Conservation (phyloP, 768 basidiomycete genomes). For the Boletus coccyginus region DNA sequence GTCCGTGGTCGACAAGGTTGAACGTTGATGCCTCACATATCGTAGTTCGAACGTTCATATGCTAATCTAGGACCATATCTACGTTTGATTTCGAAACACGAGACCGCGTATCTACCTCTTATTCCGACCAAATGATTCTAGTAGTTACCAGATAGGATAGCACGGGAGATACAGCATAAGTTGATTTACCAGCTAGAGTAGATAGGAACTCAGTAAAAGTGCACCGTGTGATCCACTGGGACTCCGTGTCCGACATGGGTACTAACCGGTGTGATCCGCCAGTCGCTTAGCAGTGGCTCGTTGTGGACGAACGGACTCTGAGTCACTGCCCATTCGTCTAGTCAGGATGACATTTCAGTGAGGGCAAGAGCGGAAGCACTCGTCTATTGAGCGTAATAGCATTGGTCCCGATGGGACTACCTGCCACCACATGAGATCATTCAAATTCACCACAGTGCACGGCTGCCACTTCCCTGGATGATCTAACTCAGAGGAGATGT, state of each 20-base stretch:
- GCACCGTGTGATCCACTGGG: too few species aligned
- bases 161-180: not conserved
- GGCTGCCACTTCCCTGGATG: not conserved
- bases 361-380: not conserved
- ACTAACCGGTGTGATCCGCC: not conserved
- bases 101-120: not conserved
- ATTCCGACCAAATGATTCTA: not conserved
- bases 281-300: not conserved
- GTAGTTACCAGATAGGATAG: not conserved
- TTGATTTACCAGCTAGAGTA: too few species aligned
- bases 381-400: not conserved
- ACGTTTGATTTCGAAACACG: not conserved
- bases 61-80: too few species aligned
- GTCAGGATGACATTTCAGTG: not conserved
- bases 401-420: too few species aligned
- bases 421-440: not conserved
- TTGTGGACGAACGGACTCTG: too few species aligned
- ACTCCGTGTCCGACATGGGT: not conserved
- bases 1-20: too few species aligned
- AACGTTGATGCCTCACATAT: too few species aligned
- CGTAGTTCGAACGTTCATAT: not conserved
- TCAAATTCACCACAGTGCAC: not conserved
- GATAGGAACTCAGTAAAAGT: not conserved
- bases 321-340: not conserved
- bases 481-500: too few species aligned